phyloP scores from a whole-genome alignment of 73 alveolate species.

The Symbiodinium natans region DNA sequence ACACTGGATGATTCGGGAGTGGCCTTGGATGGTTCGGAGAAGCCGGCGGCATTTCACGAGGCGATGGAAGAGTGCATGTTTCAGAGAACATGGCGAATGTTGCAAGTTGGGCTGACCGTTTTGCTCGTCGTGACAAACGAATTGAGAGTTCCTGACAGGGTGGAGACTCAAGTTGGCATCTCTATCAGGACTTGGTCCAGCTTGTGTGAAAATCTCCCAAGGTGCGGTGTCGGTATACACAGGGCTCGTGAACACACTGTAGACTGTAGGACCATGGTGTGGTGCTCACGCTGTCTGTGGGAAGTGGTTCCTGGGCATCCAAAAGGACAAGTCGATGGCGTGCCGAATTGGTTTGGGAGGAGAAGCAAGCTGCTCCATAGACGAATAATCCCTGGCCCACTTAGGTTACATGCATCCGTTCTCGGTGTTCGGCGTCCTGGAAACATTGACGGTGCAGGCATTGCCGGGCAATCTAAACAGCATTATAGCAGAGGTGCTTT shows the following conservation, averaged over 20 bases:
- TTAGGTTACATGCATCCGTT: not conserved
- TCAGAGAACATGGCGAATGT: too few species aligned
- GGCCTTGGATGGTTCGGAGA: conserved; percentile 9
- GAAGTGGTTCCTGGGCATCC: not conserved
- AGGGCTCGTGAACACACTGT: too few species aligned
- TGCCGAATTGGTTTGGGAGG: not conserved
- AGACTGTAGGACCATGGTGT: not conserved
- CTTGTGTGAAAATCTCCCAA: too few species aligned
- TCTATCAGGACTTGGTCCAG: not conserved
- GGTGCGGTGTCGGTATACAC: too few species aligned
- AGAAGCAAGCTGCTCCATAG: not conserved
- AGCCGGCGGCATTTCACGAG: conserved; percentile 8
- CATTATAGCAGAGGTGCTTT: too few species aligned
- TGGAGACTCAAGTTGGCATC: not conserved
- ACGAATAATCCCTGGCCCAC: too few species aligned
- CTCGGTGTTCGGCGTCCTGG: conserved; percentile 25
- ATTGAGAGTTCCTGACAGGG: not conserved
- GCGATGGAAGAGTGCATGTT: not conserved
- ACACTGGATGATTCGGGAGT: not conserved
- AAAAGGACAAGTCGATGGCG: not conserved
- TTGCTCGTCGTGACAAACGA: not conserved
- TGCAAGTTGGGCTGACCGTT: too few species aligned
- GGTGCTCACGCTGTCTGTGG: not conserved
- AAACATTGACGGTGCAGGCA: conserved; percentile 20
- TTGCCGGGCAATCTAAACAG: too few species aligned